phyloP scores from a whole-genome alignment of 1,284 basidiomycete genomes.

The Apiotrichum brassicae region DNA sequence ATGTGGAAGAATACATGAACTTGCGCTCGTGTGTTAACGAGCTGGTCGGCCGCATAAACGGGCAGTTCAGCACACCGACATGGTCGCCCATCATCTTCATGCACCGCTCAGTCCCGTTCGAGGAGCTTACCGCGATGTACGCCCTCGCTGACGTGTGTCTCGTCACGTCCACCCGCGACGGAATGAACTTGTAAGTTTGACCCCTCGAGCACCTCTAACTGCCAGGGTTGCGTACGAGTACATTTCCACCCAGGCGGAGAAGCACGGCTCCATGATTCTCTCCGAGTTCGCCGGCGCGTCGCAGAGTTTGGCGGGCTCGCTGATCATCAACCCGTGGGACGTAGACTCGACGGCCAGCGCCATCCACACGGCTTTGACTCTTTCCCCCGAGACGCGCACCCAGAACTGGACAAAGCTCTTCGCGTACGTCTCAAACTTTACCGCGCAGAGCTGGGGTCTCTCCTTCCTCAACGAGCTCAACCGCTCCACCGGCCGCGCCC shows the following conservation, averaged over 20 bases:
- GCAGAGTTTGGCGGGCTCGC: slow-evolving; percentile 84
- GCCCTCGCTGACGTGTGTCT: slow-evolving; percentile 94
- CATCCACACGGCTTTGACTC: slow-evolving; percentile 88
- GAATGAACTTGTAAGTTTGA: slow-evolving; percentile 73
- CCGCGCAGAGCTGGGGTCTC: slow-evolving; percentile 84
- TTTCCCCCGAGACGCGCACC: slow-evolving; percentile 69
- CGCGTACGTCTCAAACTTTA: slow-evolving; percentile 86
- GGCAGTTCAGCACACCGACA: slow-evolving; percentile 94
- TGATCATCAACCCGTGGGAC: slow-evolving; percentile 96
- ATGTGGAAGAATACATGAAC: slow-evolving; percentile 99
- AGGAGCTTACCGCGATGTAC: slow-evolving; percentile 94
- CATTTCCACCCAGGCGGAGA: slow-evolving; percentile 86
- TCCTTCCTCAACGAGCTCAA: slow-evolving; percentile 74
- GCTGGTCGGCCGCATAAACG: slow-evolving; percentile 95
- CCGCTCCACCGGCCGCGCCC: slow-evolving; percentile 25
- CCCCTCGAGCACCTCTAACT: neutral
- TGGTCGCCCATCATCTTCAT: slow-evolving; percentile 99
- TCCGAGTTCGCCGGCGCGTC: slow-evolving; percentile 96
- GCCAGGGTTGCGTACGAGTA: slow-evolving; percentile 98
- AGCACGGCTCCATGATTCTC: slow-evolving; percentile 93
- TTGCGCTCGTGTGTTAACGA: slow-evolving; percentile 94
- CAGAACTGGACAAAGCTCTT: slow-evolving; percentile 93
- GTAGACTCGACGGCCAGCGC: slow-evolving; percentile 92
- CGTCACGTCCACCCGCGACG: slow-evolving; percentile 89
- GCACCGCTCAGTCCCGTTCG: slow-evolving; percentile 88